Evolutionary conservation across 2,329 filamentous ascomycete species (phyloP), one percentile per base, ranked within the genome.

Genomic region (Davidsoniella neocaledoniae): DNA sequence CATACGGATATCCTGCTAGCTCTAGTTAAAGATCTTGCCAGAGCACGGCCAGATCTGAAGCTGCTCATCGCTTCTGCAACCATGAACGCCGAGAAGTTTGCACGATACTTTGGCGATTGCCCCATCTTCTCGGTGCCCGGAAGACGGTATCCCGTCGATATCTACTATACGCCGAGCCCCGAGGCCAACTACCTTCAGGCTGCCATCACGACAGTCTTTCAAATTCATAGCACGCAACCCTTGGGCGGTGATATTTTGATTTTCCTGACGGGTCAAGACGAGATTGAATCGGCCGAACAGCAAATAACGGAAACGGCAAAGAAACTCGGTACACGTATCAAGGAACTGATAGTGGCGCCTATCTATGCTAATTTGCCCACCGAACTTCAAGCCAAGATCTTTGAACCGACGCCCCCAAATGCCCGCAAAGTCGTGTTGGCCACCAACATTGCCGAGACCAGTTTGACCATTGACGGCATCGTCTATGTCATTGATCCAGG

Each of bases 391-490:
- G 77, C 83, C 44, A 90, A 90, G 61, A 94, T 96, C 56, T 98
- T 98, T 59, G 86, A 94, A 58, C 87, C 88, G 0, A 94, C 90
- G 0, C 90, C 91, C 0, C 77, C 82, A 0, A 81, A 81, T 16
- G 81, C 84, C 0, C 76, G 91, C 25, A 98, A 96, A 61, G 86
- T 96, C 0, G 86, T 98, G 0, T 67, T 96, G 37, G 87, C 90
- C 0, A 96, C 91, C 2, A 98, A 98, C 61, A 96, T 98, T 63
- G 91, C 91, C 2, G 91, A 98, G 63, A 98, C 91, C 0, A 87
- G 80, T 69, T 67, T 98, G 59, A 98, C 91, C 0, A 94, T 98
- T 52, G 88, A 96, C 61, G 90, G 88, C 14, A 94, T 96, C 53
- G 83, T 90, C 7, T 95, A 93, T 61, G 91, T 96, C 36, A 94